Evolutionary conservation across 768 basidiomycete genomes (phyloP), one percentile per base, ranked within the genome.

Genomic region (Psilocybe azurescens): DNA sequence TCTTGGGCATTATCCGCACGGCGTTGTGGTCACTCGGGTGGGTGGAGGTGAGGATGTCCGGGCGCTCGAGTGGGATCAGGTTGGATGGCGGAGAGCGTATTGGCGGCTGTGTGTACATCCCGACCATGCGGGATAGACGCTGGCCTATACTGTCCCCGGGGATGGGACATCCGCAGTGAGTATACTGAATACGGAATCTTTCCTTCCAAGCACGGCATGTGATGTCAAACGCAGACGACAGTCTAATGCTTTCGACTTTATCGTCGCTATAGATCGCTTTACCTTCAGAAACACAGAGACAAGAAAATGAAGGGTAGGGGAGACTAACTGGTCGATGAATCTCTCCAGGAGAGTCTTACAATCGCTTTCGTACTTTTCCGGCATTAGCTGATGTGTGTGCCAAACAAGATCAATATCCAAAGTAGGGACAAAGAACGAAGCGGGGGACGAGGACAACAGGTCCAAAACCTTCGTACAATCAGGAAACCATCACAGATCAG

Each of bases 371-470:
- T 91, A 91, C 38, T 76, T 74, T 1, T 59, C 60, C 0, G 78
- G 77, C 70, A 82, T 76, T 3, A 91, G 78, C 64, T 90, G 89
- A 61, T 91, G 89, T 0, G 88, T 89, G 63, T 93, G 90, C 89
- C 90, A 91, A 3, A 81, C 84, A 18, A 93, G 76, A 64, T 91
- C 90, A 39, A 92, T 89, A 63, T 91, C 89, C 18, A 91, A 71
- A 1, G 88, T 89, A 10, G 88, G 86, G 2, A 87, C 85, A 46
- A 81, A 77, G 69, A 84, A 81, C 0, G 77, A 69, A 7, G 67
- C 67, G 1, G 82, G 78, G 0, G 75, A 77, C 1, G 78, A 77
- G 5, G 41, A 44, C 41, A 44, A 44, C 30, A 89, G 70, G 60
- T 88, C 86, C 10, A 90, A 76, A 89, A 89, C 7, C 79, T 79